Conservation (phyloP, 768 basidiomycete species). For the Candolleomyces efflorescens region DNA sequence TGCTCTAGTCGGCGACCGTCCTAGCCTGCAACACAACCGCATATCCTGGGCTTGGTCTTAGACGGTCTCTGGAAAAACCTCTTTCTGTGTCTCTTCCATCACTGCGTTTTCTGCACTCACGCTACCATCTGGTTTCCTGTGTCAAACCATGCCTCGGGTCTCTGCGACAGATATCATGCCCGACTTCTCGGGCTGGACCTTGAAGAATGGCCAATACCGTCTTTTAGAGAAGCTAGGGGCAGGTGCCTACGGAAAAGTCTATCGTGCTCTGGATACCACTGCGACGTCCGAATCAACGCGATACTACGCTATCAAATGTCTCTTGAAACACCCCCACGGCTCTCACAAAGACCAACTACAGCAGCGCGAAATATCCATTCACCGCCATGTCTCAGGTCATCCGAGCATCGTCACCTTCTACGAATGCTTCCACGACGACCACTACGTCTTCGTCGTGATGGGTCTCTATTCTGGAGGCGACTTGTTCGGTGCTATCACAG, state of each 20-base stretch:
- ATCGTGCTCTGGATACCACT: slow-evolving; percentile 56
- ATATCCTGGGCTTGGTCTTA: not conserved
- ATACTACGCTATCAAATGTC: slow-evolving; percentile 74
- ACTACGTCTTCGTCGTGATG: slow-evolving; percentile 64
- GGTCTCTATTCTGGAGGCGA: slow-evolving; percentile 60
- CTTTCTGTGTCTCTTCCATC: slow-evolving; percentile 1
- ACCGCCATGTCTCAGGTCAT: slow-evolving; percentile 47
- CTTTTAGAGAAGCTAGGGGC: slow-evolving; percentile 62
- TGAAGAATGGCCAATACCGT: slow-evolving; percentile 58
- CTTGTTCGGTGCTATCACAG: slow-evolving; percentile 67
- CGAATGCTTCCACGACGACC: slow-evolving; percentile 54
- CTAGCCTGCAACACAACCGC: not conserved
- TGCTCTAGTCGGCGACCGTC: not conserved
- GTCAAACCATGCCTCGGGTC: slow-evolving; percentile 34
- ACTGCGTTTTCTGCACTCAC: slow-evolving; percentile 5
- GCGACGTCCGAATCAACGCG: slow-evolving; percentile 31
- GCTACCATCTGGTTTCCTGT: slow-evolving; percentile 11
- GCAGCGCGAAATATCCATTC: slow-evolving; percentile 62
- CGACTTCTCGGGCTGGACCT: slow-evolving; percentile 43
- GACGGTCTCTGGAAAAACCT: not conserved
- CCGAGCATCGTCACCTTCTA: slow-evolving; percentile 68
- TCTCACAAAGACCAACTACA: slow-evolving; percentile 56
- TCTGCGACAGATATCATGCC: slow-evolving; percentile 41
- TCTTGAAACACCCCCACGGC: slow-evolving; percentile 53
- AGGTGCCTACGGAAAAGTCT: slow-evolving; percentile 78